phyloP scores from a whole-genome alignment of 257 asterid species.

The Ocimum tenuiflorum region DNA sequence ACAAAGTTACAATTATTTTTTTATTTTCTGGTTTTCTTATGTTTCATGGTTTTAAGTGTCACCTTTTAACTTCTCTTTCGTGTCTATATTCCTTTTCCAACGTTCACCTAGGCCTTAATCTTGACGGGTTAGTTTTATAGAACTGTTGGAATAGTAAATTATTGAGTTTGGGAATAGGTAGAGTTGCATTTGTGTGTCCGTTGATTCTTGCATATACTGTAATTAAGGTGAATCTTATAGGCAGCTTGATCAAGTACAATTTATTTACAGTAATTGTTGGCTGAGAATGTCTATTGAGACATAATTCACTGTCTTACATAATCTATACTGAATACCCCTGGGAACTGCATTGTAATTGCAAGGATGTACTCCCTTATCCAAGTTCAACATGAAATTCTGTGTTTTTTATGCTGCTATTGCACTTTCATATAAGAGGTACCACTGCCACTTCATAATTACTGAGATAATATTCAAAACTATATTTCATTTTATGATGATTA shows the following conservation, averaged over 20 bases:
- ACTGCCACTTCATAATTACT: not conserved
- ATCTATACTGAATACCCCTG: not conserved
- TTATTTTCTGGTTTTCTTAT: no score
- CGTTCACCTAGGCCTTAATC: not conserved
- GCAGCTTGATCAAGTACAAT: not conserved
- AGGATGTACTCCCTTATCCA: not conserved
- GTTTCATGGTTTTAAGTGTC: not conserved
- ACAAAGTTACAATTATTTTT: not conserved
- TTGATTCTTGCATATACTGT: not conserved
- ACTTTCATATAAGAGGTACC: no score
- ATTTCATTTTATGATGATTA: slow-evolving; percentile 2
- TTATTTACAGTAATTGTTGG: not conserved
- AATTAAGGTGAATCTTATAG: not conserved
- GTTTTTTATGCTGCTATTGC: not conserved
- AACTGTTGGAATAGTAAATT: not conserved
- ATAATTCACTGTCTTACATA: not conserved
- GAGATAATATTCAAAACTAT: not conserved
- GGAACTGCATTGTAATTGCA: not conserved
- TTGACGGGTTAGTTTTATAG: not conserved
- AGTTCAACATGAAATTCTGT: not conserved
- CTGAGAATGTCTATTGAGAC: not conserved
- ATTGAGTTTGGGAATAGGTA: not conserved
- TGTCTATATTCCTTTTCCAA: not conserved
- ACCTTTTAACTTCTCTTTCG: not conserved
- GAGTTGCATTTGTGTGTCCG: slow-evolving; percentile 2